phyloP scores from a whole-genome alignment of 2,329 filamentous ascomycete species.

The Madurella mycetomatis region DNA sequence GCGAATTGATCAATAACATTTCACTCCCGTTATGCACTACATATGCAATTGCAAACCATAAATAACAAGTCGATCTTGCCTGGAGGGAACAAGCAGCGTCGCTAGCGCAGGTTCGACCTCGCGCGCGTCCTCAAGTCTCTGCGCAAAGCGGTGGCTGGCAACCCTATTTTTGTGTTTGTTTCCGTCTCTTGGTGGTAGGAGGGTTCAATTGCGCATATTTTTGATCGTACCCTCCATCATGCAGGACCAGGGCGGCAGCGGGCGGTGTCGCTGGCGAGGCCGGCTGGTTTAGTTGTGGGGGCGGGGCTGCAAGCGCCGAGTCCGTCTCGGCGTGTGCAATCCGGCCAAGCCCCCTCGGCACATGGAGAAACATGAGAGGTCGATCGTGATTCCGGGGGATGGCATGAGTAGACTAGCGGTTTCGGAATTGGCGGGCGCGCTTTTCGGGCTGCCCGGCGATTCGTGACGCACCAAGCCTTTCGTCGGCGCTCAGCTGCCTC shows the following conservation, averaged over 20 bases:
- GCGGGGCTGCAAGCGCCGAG: conserved; percentile 14
- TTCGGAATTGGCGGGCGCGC: not conserved
- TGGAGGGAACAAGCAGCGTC: too few species aligned
- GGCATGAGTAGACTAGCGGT: not conserved
- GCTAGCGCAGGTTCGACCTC: too few species aligned
- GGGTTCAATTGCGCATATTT: not conserved
- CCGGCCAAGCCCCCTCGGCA: conserved; percentile 1
- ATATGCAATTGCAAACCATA: too few species aligned
- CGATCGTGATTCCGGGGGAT: not conserved
- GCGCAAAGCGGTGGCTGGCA: too few species aligned
- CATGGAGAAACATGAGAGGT: conserved; percentile 6
- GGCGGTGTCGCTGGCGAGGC: not conserved
- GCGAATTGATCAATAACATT: too few species aligned
- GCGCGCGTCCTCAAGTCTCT: too few species aligned
- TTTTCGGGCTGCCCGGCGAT: not conserved
- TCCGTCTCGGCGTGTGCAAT: conserved; percentile 15
- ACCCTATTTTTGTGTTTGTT: too few species aligned
- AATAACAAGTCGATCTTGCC: too few species aligned
- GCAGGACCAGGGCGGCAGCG: not conserved
- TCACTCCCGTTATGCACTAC: too few species aligned
- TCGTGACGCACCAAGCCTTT: not conserved
- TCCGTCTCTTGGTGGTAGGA: too few species aligned
- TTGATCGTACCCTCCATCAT: not conserved
- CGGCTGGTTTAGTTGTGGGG: not conserved
- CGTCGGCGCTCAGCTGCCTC: not conserved